Evolutionary conservation across 1,284 basidiomycete genomes (phyloP), one percentile per base, ranked within the genome.

Genomic region (Cronartium quercuum): DNA sequence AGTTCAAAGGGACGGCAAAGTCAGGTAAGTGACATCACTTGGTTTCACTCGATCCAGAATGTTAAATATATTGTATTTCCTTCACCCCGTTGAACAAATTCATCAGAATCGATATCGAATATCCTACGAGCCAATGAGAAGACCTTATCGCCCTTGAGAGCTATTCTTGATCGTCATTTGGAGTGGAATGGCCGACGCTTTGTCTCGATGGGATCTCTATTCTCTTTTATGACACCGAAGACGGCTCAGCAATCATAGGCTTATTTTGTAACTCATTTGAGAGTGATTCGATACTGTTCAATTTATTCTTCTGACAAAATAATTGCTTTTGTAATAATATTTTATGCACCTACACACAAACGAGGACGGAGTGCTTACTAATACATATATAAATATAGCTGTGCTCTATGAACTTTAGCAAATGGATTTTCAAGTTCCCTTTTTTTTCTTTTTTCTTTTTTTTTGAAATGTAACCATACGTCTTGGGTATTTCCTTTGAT

Each of bases 111-210:
- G 12, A 64, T 75, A 42, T 35, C 41, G 15, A 47, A 68, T 21
- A 73, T 67, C 41, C 51, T 68, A 44, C 42, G 65, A 37, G 64
- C 47, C 6, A 76, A 76, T 47, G 21, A 64, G 41, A 41, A 68
- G 57, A 24, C 66, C 34, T 83, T 95, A 24, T 76, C 81, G 0
- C 79, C 80, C 3, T 86, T 94, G 82, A 81, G 83, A 0, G 81
- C 78, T 0, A 87, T 88, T 18, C 88, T 91, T 0, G 86, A 90
- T 76, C 89, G 88, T 80, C 91, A 95, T 80, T 85, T 95, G 38
- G 85, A 90, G 76, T 87, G 88, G 81, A 92, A 89, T 81, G 93
- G 91, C 40, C 85, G 93, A 77, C 86, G 91, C 77, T 96, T 90
- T 88, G 91, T 97, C 35, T 88, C 91, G 78, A 85, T 97, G 82